phyloP scores from a whole-genome alignment of 2,329 filamentous ascomycete species.

The Aspergillus carbonarius region DNA sequence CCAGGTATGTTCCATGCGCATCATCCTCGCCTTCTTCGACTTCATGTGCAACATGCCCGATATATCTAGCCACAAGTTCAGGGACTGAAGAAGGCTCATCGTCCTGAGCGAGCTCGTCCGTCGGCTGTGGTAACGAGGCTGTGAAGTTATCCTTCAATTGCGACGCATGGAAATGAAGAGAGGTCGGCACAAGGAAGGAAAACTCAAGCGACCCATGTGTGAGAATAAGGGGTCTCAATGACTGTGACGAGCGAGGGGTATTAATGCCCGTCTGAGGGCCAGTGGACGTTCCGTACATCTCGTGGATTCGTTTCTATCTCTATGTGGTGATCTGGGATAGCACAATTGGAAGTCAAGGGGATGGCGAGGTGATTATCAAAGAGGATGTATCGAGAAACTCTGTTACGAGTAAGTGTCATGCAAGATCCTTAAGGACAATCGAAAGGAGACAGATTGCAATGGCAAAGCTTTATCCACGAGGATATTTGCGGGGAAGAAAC shows the following conservation, averaged over 20 bases:
- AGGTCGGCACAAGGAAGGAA: slow-evolving; percentile 91
- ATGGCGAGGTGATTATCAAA: neutral
- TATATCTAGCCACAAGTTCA: slow-evolving; percentile 89
- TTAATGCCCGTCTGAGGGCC: slow-evolving; percentile 94
- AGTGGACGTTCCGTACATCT: slow-evolving; percentile 80
- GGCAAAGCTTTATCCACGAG: neutral
- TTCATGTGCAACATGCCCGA: slow-evolving; percentile 84
- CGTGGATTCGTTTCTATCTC: slow-evolving; percentile 30
- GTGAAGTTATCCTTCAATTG: slow-evolving; percentile 91
- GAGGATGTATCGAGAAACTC: neutral
- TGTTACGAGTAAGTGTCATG: slow-evolving; percentile 1
- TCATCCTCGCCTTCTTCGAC: slow-evolving; percentile 92
- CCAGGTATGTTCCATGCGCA: slow-evolving; percentile 80
- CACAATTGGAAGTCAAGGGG: neutral
- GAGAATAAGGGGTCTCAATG: slow-evolving; percentile 85
- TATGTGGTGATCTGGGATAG: slow-evolving; percentile 4
- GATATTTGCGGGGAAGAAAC: neutral
- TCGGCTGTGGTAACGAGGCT: slow-evolving; percentile 80
- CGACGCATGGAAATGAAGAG: slow-evolving; percentile 91
- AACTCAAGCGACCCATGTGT: slow-evolving; percentile 94
- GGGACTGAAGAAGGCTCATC: slow-evolving; percentile 96
- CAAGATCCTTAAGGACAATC: neutral
- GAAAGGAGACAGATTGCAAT: neutral
- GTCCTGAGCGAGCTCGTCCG: slow-evolving; percentile 95
- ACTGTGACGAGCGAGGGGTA: slow-evolving; percentile 90